Percentiles rank a stretch among this genome's conserved stretches.
Evolutionary conservation across 2,329 filamentous ascomycete species (phyloP).

Genomic region (Bisporella sp.): DNA sequence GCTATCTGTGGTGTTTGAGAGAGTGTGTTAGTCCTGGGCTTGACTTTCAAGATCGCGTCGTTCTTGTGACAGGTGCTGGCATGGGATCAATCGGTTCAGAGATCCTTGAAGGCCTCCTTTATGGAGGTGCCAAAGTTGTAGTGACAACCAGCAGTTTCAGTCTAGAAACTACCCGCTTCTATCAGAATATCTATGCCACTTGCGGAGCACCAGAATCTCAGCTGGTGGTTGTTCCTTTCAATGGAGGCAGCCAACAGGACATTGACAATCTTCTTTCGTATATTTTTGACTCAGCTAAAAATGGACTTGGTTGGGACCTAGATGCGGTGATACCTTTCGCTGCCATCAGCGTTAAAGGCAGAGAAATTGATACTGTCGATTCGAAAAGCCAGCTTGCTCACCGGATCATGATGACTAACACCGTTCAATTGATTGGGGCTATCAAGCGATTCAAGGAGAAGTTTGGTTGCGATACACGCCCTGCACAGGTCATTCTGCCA

Average conservation of each 20-base stretch:
- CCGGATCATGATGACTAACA: constrained; percentile 95
- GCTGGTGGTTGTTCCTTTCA: constrained; percentile 94
- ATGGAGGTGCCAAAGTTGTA: constrained; percentile 87
- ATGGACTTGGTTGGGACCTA: constrained; percentile 87
- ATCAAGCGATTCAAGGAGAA: constrained; percentile 84
- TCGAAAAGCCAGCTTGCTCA: constrained; percentile 94
- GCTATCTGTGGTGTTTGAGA: background rate
- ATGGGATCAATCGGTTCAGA: constrained; percentile 30
- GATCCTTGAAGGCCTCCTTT: constrained; percentile 62
- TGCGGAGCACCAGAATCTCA: constrained; percentile 87
- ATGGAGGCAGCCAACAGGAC: constrained; percentile 95
- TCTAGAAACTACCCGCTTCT: constrained; percentile 58
- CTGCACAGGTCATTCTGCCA: constrained; percentile 48
- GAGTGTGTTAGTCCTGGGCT: background rate
- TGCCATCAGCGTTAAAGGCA: constrained; percentile 90
- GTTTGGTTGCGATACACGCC: constrained; percentile 82
- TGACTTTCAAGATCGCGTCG: constrained; percentile 3
- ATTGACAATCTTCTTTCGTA: constrained; percentile 86
- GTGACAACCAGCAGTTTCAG: constrained; percentile 77
- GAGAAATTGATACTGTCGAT: constrained; percentile 89
- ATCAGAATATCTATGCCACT: constrained; percentile 92
- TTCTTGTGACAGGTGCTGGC: constrained; percentile 32
- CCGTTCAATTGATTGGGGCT: constrained; percentile 77
- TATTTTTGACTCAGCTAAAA: constrained; percentile 62
- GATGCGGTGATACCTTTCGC: constrained; percentile 93